Conservation (phyloP, 2,329 filamentous ascomycete species). For the Ophiognomonia clavigignenti-juglandacearum region DNA sequence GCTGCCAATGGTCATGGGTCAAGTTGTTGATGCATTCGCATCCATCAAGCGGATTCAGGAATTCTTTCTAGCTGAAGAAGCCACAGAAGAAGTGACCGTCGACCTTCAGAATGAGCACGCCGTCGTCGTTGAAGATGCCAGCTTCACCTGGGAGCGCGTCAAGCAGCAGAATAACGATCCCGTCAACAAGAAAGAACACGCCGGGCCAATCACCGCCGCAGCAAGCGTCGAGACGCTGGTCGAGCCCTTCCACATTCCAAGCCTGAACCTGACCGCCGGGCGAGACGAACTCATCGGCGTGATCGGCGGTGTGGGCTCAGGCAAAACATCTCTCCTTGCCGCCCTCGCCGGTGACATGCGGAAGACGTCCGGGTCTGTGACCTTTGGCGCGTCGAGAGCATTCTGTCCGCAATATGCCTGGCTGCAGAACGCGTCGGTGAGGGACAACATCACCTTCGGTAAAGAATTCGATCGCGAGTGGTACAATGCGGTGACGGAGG, state of each 20-base stretch:
- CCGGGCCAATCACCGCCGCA: too few species aligned
- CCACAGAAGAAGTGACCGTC: slow-evolving; percentile 61
- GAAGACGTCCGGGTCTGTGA: slow-evolving; percentile 67
- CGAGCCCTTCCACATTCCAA: slow-evolving; percentile 68
- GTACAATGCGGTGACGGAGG: slow-evolving; percentile 80
- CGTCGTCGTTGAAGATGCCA: slow-evolving; percentile 65
- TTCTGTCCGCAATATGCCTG: slow-evolving; percentile 97
- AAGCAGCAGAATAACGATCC: slow-evolving; percentile 45
- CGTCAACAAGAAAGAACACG: slow-evolving; percentile 38
- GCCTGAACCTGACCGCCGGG: slow-evolving; percentile 62
- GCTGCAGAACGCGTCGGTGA: slow-evolving; percentile 89
- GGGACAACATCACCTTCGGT: slow-evolving; percentile 88
- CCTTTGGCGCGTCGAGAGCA: slow-evolving; percentile 72
- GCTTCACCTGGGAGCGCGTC: slow-evolving; percentile 84
- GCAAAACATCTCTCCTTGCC: slow-evolving; percentile 84
- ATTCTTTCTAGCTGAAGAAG: slow-evolving; percentile 82
- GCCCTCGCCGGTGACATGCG: slow-evolving; percentile 94
- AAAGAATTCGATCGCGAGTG: slow-evolving; percentile 69
- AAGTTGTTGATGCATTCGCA: slow-evolving; percentile 83
- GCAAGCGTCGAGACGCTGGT: too few species aligned
- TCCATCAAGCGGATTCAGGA: slow-evolving; percentile 83
- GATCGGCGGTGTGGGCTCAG: slow-evolving; percentile 85
- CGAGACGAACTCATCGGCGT: slow-evolving; percentile 75
- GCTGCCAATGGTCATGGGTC: slow-evolving; percentile 80
- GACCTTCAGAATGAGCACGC: slow-evolving; percentile 59